Evolutionary conservation across 129 eudicot species (phyloP).

Genomic region (Oenanthe sinensis): DNA sequence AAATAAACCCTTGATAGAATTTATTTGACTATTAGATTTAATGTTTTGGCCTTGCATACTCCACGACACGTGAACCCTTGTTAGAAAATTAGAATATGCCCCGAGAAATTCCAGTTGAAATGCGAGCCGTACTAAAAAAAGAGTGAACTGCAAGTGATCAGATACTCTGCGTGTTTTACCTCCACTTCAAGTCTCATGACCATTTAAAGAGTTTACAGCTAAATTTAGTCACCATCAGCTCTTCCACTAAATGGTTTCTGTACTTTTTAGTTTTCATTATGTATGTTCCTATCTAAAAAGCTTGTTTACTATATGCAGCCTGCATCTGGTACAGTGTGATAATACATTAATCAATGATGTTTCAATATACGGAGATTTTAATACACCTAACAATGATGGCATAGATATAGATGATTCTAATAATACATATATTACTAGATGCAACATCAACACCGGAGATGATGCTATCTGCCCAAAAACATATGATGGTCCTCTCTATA

Average conservation of each 20-base stretch:
- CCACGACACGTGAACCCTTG: neutral
- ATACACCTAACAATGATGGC: conserved; percentile 96
- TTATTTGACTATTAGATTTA: neutral
- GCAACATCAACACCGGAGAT: conserved; percentile 84
- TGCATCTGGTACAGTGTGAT: conserved; percentile 77
- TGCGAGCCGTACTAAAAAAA: no score
- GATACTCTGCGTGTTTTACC: neutral
- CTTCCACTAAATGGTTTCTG: neutral
- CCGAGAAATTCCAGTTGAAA: neutral
- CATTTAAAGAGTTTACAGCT: neutral
- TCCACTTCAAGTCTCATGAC: neutral
- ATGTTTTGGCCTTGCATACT: neutral
- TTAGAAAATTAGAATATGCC: neutral
- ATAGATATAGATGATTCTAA: conserved; percentile 92
- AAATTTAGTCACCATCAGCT: neutral
- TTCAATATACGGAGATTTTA: conserved; percentile 81
- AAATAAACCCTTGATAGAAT: no score
- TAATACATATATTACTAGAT: conserved; percentile 78
- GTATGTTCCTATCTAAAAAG: neutral
- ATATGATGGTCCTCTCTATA: conserved; percentile 59
- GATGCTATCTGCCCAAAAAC: conserved; percentile 99
- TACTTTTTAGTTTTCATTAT: neutral
- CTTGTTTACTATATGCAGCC: conserved; percentile 36
- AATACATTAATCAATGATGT: conserved; percentile 67
- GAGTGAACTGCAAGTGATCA: neutral